Percentiles rank a stretch among this genome's conserved stretches.
These are phyloP conservation scores for Glebionis coronaria DNA, from an alignment of 129 eudicot genomes.

Conservation along the genomic window DNA sequence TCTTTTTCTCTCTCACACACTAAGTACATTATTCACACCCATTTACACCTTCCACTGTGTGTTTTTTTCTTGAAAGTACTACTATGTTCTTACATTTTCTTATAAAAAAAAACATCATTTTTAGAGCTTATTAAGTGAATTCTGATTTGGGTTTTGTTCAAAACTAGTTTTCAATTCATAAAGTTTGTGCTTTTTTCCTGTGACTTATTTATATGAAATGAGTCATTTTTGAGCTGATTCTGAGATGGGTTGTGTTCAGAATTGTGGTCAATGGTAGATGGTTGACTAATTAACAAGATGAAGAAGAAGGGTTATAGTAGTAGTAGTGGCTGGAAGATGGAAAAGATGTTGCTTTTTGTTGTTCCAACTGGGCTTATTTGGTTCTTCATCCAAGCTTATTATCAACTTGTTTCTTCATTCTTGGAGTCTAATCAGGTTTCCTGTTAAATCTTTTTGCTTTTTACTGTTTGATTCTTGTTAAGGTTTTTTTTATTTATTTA, in stretches of 20 bases:
- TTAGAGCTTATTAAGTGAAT: constrained; percentile 16
- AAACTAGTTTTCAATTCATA: constrained; percentile 6
- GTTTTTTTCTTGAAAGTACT: constrained; percentile 12
- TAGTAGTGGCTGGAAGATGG: constrained; percentile 40
- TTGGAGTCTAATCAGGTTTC: constrained; percentile 48
- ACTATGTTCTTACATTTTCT: constrained; percentile 2
- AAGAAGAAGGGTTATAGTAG: constrained; percentile 36
- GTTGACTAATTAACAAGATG: constrained; percentile 39
- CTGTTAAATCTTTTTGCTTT: constrained; percentile 2
- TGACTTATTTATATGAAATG: too few relatives aligned
- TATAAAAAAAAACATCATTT: not conserved
- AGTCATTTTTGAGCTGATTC: constrained; percentile 5
- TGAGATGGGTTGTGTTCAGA: constrained; percentile 25
- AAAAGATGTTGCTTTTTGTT: constrained; percentile 31
- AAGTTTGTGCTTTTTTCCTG: too few relatives aligned
- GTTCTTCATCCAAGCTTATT: constrained; percentile 35
- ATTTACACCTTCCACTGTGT: constrained; percentile 3
- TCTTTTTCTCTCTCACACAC: constrained; percentile 29
- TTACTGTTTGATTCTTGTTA: constrained; percentile 21
- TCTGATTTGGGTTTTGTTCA: constrained; percentile 25
- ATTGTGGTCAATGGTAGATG: constrained; percentile 38
- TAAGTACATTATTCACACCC: not conserved
- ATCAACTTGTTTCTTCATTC: constrained; percentile 39
- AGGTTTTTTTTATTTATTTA: too few relatives aligned
- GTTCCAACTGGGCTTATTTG: constrained; percentile 46